These are phyloP conservation scores for Diplodia seriata DNA, from an alignment of 2,329 filamentous ascomycete genomes.

Conservation along the genomic window DNA sequence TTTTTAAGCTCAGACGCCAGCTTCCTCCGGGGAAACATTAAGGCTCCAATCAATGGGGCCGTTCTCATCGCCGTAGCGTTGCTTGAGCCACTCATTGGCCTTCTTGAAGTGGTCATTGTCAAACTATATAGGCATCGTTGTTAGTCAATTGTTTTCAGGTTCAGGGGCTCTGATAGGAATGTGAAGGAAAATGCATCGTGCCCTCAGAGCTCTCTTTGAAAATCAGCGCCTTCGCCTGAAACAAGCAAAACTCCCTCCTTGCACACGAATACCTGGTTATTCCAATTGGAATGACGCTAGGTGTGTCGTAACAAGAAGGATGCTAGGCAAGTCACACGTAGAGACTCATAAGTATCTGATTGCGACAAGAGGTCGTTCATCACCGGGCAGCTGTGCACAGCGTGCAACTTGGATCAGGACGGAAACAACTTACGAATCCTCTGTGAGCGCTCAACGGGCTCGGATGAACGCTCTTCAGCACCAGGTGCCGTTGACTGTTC, in stretches of 20 bases:
- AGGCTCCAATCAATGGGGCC: conserved; percentile 86
- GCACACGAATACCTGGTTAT: conserved; percentile 33
- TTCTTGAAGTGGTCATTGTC: conserved; percentile 81
- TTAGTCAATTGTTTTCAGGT: neutral
- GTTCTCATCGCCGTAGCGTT: conserved; percentile 75
- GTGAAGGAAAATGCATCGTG: neutral
- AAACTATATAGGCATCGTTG: conserved; percentile 53
- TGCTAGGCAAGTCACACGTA: neutral
- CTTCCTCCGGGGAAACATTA: conserved; percentile 54
- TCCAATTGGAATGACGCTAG: conserved; percentile 2
- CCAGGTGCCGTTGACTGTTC: conserved; percentile 75
- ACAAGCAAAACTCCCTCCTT: conserved; percentile 24
- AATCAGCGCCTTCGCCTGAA: neutral
- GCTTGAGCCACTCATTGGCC: conserved; percentile 83
- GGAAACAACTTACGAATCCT: conserved; percentile 69
- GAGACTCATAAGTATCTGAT: conserved; percentile 31
- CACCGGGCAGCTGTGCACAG: conserved; percentile 1
- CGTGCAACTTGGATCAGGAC: neutral
- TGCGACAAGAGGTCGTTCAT: conserved; percentile 21
- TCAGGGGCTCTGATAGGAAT: conserved; percentile 44
- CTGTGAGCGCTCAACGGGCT: conserved; percentile 85
- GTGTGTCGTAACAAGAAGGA: neutral
- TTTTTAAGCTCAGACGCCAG: conserved; percentile 27
- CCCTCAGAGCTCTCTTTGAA: conserved; percentile 31
- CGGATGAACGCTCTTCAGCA: conserved; percentile 87